Evolutionary conservation across 352 stramenopile genomes (phyloP).

Genomic region (Phytopythium sindhum): DNA sequence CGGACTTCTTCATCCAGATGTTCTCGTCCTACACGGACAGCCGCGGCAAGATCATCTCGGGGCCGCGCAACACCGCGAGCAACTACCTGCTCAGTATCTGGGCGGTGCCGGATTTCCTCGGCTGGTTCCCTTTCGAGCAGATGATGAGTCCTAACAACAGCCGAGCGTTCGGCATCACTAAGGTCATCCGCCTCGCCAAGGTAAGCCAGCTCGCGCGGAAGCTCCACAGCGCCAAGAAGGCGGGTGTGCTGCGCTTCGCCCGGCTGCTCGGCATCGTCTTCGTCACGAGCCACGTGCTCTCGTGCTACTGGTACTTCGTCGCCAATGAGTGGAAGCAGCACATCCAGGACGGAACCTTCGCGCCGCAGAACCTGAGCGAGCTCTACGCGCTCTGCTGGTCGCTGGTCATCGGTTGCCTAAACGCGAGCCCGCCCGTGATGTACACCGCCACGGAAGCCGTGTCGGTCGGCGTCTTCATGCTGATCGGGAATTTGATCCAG

Average conservation of each 20-base stretch:
- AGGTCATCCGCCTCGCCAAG: slow-evolving; percentile 69
- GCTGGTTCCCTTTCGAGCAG: slow-evolving; percentile 65
- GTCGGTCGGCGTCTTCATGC: slow-evolving; percentile 66
- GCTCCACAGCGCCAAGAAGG: slow-evolving; percentile 65
- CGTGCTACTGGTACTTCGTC: slow-evolving; percentile 66
- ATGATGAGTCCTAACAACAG: slow-evolving; percentile 29
- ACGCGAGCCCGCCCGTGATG: slow-evolving; percentile 57
- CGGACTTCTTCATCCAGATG: slow-evolving; percentile 54
- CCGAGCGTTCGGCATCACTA: slow-evolving; percentile 54
- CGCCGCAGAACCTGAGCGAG: slow-evolving; percentile 17
- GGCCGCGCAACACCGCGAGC: slow-evolving; percentile 26
- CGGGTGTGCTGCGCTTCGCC: slow-evolving; percentile 52
- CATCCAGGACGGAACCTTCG: slow-evolving; percentile 27
- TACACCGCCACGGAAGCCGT: slow-evolving; percentile 45
- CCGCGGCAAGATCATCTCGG: slow-evolving; percentile 48
- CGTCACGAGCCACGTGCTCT: slow-evolving; percentile 45
- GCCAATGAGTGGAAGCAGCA: slow-evolving; percentile 40
- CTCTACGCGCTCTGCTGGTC: slow-evolving; percentile 54
- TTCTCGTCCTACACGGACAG: slow-evolving; percentile 54
- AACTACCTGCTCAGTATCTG: slow-evolving; percentile 56
- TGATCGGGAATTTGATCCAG: slow-evolving; percentile 65
- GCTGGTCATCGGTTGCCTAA: slow-evolving; percentile 55
- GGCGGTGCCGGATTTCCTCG: slow-evolving; percentile 61
- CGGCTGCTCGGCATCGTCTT: slow-evolving; percentile 49
- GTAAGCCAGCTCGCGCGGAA: slow-evolving; percentile 51